Evolutionary conservation across 2,329 filamentous ascomycete genomes (phyloP).

Genomic region (Camillea tinctor): DNA sequence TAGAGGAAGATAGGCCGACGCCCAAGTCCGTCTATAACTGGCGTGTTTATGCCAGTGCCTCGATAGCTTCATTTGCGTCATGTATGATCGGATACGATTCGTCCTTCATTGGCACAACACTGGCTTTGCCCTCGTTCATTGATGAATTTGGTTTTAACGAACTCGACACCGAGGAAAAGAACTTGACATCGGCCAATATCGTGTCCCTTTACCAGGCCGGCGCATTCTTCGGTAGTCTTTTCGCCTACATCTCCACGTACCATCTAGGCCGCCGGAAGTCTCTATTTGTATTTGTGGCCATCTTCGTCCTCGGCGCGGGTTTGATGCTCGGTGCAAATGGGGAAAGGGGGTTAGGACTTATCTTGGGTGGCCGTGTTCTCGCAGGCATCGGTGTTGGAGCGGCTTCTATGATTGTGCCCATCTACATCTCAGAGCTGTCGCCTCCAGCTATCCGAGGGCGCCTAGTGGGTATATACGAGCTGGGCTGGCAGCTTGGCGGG

Average conservation of each 20-base stretch:
- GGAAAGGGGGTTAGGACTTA: conserved; percentile 60
- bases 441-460: conserved; percentile 64
- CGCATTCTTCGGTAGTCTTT: conserved; percentile 77
- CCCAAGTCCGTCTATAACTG: conserved; percentile 59
- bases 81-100: conserved; percentile 64
- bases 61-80: conserved; percentile 54
- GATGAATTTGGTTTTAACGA: conserved; percentile 63
- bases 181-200: conserved; percentile 69
- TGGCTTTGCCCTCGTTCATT: conserved; percentile 68
- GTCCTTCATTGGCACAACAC: conserved; percentile 76
- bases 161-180: conserved; percentile 47
- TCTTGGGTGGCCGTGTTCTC: conserved; percentile 62
- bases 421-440: conserved; percentile 59
- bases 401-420: conserved; percentile 61
- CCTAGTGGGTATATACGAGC: conserved; percentile 65
- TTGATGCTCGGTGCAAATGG: conserved; percentile 68
- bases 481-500: conserved; percentile 64
- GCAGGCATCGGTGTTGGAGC: conserved; percentile 64
- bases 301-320: conserved; percentile 71
- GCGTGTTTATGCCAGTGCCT: conserved; percentile 55
- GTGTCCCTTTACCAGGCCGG: conserved; percentile 81
- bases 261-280: conserved; percentile 66
- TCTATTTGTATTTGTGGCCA: conserved; percentile 56
- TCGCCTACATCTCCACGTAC: conserved; percentile 64
- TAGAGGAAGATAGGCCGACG: conserved; percentile 57